Conservation (phyloP, 495 filamentous ascomycete genomes). For the Parathielavia hyrcaniae region DNA sequence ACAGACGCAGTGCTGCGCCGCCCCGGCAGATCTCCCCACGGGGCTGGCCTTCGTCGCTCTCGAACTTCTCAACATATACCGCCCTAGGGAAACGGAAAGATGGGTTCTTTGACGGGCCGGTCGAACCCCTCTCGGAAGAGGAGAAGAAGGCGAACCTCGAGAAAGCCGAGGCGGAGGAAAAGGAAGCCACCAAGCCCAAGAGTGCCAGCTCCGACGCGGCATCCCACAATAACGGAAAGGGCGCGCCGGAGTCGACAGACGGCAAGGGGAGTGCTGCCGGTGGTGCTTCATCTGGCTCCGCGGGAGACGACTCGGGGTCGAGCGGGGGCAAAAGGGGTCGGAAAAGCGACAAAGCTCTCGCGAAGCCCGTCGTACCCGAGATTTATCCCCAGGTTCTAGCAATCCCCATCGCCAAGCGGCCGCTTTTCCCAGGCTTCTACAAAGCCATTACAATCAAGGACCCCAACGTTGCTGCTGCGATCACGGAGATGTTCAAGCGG, state of each 20-base stretch:
- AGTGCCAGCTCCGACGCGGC: conserved; percentile 37
- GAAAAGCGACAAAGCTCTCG: conserved; percentile 67
- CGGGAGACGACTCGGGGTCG: conserved; percentile 40
- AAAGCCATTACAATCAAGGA: conserved; percentile 96
- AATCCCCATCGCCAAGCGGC: conserved; percentile 92
- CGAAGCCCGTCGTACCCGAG: conserved; percentile 84
- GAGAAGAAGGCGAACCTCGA: conserved; percentile 45
- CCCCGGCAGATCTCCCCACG: conserved; percentile 16
- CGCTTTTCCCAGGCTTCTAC: conserved; percentile 96
- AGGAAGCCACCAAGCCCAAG: conserved; percentile 33
- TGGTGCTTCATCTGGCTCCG: conserved; percentile 38
- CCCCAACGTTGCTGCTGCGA: conserved; percentile 77
- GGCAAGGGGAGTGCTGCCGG: conserved; percentile 39
- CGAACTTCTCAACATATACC: conserved; percentile 38
- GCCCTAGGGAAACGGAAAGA: conserved; percentile 39
- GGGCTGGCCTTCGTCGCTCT: conserved; percentile 20
- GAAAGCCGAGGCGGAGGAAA: conserved; percentile 39
- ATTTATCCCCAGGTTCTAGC: conserved; percentile 98
- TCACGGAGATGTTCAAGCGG: conserved; percentile 94
- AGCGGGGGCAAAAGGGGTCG: conserved; percentile 53
- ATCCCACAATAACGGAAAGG: conserved; percentile 24
- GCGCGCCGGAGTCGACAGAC: conserved; percentile 38
- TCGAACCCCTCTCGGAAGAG: conserved; percentile 41
- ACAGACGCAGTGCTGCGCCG: conserved; percentile 14
- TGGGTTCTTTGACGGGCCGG: conserved; percentile 40